phyloP scores from a whole-genome alignment of 1,139 yeast species.

The Candida sanyaensis region DNA sequence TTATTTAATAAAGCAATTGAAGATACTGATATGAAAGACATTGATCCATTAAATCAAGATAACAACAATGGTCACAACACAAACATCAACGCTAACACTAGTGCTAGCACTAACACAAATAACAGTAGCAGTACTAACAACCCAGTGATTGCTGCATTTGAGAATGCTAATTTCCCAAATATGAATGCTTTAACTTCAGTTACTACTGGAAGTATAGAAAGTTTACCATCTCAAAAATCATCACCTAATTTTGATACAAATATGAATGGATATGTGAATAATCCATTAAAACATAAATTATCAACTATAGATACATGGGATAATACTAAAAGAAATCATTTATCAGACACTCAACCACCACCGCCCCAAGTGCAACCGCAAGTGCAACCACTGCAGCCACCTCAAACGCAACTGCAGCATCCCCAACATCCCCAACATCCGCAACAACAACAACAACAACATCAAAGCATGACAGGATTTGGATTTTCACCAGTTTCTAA shows the following conservation, averaged over 20 bases:
- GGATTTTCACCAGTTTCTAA: constrained; percentile 1
- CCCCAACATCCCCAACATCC: background rate
- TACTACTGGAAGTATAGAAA: background rate
- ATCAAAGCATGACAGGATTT: background rate
- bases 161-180: background rate
- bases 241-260: background rate
- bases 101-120: background rate
- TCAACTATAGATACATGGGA: constrained; percentile 5
- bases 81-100: too few species aligned
- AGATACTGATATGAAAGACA: background rate
- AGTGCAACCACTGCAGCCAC: background rate
- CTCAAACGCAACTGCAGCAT: too few species aligned
- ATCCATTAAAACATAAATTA: constrained; percentile 7
- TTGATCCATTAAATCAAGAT: background rate
- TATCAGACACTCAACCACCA: background rate
- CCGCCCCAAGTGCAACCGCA: constrained; percentile 3
- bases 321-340: background rate
- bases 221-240: background rate
- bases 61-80: too few species aligned
- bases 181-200: background rate
- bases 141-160: background rate
- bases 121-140: background rate
- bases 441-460: background rate
- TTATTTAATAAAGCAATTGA: background rate
- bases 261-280: background rate